Evolutionary conservation across 441 rosid genomes (phyloP), one percentile per base, ranked within the genome.

Genomic region (Brassica balearica): DNA sequence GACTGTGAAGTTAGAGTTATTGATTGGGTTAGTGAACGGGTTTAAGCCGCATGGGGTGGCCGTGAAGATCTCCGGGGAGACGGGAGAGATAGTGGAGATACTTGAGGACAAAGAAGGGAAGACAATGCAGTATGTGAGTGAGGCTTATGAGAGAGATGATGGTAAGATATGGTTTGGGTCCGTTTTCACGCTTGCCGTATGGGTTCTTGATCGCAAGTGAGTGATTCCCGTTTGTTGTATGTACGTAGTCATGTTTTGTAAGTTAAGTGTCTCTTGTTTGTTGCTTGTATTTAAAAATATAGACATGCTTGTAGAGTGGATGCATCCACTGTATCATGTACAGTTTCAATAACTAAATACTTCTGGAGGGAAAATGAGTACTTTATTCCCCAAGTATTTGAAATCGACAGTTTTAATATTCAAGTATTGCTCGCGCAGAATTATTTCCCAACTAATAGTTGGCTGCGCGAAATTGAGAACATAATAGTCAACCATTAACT

Each of bases 151-250:
- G 74, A 87, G 86, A 72, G 70, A 68, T 1, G 89, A 85, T 78
- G 89, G 91, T 4, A 85, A 84, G 82, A 32, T 89, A 53, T 89
- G 90, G 91, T 83, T 91, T 8, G 89, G 84, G 0, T 86, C 96
- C 2, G 90, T 88, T 6, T 69, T 81, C 69, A 56, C 68, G 79
- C 89, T 92, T 59, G 84, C 82, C 36, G 10, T 88, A 15, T 91
- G 85, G 69, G 72, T 86, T 17, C 82, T 79, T 62, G 75, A 82
- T 73, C 66, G 80, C 23, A 65, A 71, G 48, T 41, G 48, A 41
- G 48, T 41, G 10, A 11, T 41, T 41, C 19, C 48, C n/a, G 5
- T 41, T 41, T 41, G 48, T 11, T 41, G 48, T 41, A 41, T 41
- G 48, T 41, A 41, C 48, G 48, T 10, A 41, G n/a, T 41, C 48